Base-by-base conservation (phyloP, 2,329 filamentous ascomycete genomes). In the Epichloe glyceriae region DNA sequence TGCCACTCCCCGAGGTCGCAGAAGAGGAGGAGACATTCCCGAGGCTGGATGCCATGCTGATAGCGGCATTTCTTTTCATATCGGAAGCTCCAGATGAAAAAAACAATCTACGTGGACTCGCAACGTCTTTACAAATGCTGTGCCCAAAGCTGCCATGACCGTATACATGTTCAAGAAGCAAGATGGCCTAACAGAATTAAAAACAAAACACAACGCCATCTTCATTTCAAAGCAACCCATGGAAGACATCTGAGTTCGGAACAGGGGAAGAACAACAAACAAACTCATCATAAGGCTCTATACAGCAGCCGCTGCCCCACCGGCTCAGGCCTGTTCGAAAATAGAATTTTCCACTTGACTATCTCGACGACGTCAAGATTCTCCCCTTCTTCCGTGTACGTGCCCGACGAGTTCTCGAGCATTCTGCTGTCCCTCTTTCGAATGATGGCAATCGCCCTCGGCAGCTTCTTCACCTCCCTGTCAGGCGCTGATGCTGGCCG, bases 391-490 rank as follows among this genome's bases (percentile, higher is more conserved):
- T 62, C 64, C 14, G 60, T 58, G 34, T 50, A 61, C 46, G 62
- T 53, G 66, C 70, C 65, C 70, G 78, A 60, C 7, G 62, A 62
- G 22, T 58, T 57, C 39, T 76, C 70, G 33, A 85, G 67, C 19
- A 58, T 58, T 19, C 58, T 62, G 4, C 66, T 71, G 46, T 60
- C 62, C 52, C 74, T 74, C 60, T 78, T 80, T 55, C 82, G 76
- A 22, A 97, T 74, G n/a, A 97, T 73, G 4, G 85, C 93, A 57
- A 96, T 64, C 3, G 90, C 83, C 61, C 80, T 86, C 5, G 78
- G 77, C 47, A 97, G 69, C 68, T 89, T 95, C 74, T 89, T 95
- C 46, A 95, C 82, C 66, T 97, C 89, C 93, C 93, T 1, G 82
- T 86, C 62, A 97, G 77, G 53, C 90, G 78, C 70, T 97, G 93